Evolutionary conservation across 768 basidiomycete genomes (phyloP), one percentile per base, ranked within the genome.

Genomic region (Leccinum imitatum): DNA sequence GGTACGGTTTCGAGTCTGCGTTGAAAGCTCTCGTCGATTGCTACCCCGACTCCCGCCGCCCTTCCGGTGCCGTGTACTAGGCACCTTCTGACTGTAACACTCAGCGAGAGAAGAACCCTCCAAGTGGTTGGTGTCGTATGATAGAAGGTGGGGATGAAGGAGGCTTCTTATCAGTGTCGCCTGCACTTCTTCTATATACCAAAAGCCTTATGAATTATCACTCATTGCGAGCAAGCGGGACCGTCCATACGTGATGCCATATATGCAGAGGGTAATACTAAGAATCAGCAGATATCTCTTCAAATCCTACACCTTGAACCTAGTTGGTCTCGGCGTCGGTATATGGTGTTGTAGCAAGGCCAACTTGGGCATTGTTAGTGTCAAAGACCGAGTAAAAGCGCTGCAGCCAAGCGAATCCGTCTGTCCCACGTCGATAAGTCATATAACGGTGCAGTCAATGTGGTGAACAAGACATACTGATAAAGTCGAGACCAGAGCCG

Each of bases 401-500:
- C 65, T 87, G 82, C 61, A 86, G 68, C 78, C 82, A 86, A 7
- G 68, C 78, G 57, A 83, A 84, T 3, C 85, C 84, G 59, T 84
- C 84, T 83, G 65, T 50, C 35, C 13, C 14, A 15, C 27, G 46
- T 63, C 55, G 60, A 54, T 31, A 53, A 44, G 10, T 1, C 19
- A 7, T 13, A 13, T 17, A 15, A 11, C 4, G n/a, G 41, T 11
- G 5, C 4, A 44, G 9, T 19, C 2, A 5, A 19, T 2, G 41
- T 10, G 10, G n/a, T 44, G n/a, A 44, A 44, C n/a, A 44, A 44
- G 21, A 76, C 79, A 15, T 63, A 85, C 82, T 80, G 71, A 87
- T 83, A 68, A 87, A 88, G 73, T 87, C 85, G 15, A 89, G 78
- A 51, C 87, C 86, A 41, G 77, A 72, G 3, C 86, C 86, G 57